phyloP scores from a whole-genome alignment of 2,329 filamentous ascomycete genomes.

The Colletotrichum sp. region DNA sequence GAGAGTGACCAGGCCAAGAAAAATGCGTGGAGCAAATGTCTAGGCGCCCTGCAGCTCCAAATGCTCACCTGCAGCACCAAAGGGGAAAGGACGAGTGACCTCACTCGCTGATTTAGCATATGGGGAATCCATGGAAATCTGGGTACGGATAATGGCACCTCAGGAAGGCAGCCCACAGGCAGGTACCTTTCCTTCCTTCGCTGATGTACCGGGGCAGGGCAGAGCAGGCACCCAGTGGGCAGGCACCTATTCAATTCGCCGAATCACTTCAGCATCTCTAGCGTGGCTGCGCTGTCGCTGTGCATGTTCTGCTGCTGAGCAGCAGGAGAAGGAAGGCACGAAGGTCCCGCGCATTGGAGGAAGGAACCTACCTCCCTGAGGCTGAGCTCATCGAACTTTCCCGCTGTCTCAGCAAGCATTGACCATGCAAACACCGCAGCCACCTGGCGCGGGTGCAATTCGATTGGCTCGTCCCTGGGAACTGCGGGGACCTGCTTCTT shows the following conservation, averaged over 20 bases:
- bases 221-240: background rate
- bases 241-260: background rate
- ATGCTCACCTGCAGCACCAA: background rate
- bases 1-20: background rate
- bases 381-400: background rate
- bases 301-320: background rate
- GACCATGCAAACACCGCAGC: background rate
- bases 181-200: background rate
- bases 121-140: background rate
- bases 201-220: background rate
- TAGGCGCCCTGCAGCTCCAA: background rate
- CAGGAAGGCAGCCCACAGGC: background rate
- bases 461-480: background rate
- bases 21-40: background rate
- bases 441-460: background rate
- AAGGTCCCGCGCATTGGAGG: background rate
- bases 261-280: background rate
- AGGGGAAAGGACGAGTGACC: slow-evolving; percentile 1
- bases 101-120: background rate
- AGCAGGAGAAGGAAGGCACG: background rate
- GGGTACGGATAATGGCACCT: background rate
- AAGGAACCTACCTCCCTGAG: background rate
- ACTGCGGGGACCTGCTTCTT: background rate
- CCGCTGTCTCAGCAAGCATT: background rate
- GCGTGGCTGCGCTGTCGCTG: background rate